Percentiles rank a stretch among this genome's conserved stretches.
Conservation (phyloP, 2,329 filamentous ascomycete genomes). For the Botrytis tulipae region DNA sequence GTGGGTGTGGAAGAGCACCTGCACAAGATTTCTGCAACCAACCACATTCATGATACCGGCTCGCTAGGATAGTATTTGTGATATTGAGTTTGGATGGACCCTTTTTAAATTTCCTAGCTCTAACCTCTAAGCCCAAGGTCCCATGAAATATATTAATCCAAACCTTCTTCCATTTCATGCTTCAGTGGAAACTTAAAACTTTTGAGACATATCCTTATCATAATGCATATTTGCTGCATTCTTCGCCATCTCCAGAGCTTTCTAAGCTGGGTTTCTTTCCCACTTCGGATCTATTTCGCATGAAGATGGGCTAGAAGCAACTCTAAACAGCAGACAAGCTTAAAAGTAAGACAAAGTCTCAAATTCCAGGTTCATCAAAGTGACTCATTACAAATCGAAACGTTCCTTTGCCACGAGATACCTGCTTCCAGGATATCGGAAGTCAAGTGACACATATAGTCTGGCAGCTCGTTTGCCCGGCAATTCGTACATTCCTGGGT, state of each 20-base stretch:
- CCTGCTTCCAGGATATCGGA: slow-evolving; percentile 22
- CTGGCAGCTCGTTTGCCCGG: background rate
- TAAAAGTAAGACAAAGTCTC: slow-evolving; percentile 17
- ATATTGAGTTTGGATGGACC: background rate
- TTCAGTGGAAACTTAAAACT: slow-evolving; percentile 1
- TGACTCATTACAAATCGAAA: slow-evolving; percentile 21
- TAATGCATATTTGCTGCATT: slow-evolving; percentile 3
- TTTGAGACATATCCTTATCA: background rate
- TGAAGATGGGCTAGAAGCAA: background rate
- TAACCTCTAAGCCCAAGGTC: background rate
- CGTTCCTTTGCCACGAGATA: slow-evolving; percentile 21
- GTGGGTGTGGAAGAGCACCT: background rate
- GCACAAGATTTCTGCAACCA: slow-evolving; percentile 21
- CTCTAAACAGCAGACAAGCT: background rate
- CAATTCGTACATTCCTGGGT: background rate
- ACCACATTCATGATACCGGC: background rate
- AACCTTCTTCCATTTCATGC: background rate
- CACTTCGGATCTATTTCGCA: slow-evolving; percentile 1
- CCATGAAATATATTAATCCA: background rate
- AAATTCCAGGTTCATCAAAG: background rate
- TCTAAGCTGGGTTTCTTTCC: background rate
- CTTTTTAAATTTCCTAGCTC: background rate
- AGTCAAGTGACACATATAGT: slow-evolving; percentile 22
- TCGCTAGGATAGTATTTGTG: background rate
- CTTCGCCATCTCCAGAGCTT: background rate